Percentiles rank a stretch among this genome's conserved stretches.
These are phyloP conservation scores for Geranomyces michiganensis DNA, from an alignment of 192 early-diverging fungal genomes.

Conservation along the genomic window DNA sequence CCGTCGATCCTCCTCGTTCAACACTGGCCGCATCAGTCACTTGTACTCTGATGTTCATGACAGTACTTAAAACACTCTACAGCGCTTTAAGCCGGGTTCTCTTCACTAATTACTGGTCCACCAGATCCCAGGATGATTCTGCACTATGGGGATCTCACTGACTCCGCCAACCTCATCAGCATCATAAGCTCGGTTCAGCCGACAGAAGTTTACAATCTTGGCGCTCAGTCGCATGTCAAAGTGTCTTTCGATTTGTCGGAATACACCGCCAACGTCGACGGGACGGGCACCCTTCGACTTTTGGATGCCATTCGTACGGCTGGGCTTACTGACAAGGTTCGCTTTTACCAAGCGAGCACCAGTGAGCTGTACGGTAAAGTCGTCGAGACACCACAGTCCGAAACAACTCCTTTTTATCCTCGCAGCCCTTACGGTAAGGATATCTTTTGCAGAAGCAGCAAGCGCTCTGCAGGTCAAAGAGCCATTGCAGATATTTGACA, in stretches of 20 bases:
- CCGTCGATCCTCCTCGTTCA: constrained; percentile 82
- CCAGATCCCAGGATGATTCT: constrained; percentile 67
- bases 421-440: constrained; percentile 71
- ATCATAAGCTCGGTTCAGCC: constrained; percentile 75
- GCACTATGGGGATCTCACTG: constrained; percentile 80
- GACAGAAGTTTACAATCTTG: constrained; percentile 77
- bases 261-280: constrained; percentile 80
- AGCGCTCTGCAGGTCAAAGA: no score
- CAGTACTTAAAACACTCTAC: no score
- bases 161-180: constrained; percentile 74
- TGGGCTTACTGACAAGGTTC: constrained; percentile 63
- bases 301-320: constrained; percentile 79
- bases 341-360: constrained; percentile 66
- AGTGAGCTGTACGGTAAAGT: constrained; percentile 80
- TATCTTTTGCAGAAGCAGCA: not conserved
- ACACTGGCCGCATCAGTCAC: constrained; percentile 79
- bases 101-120: no score
- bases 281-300: constrained; percentile 74
- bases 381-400: constrained; percentile 73
- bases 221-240: constrained; percentile 67
- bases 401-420: constrained; percentile 83
- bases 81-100: no score
- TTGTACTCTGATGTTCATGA: constrained; percentile 73
- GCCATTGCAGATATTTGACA: no score
- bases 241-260: constrained; percentile 73